phyloP scores from a whole-genome alignment of 495 filamentous ascomycete species.

The Neurospora sp. region DNA sequence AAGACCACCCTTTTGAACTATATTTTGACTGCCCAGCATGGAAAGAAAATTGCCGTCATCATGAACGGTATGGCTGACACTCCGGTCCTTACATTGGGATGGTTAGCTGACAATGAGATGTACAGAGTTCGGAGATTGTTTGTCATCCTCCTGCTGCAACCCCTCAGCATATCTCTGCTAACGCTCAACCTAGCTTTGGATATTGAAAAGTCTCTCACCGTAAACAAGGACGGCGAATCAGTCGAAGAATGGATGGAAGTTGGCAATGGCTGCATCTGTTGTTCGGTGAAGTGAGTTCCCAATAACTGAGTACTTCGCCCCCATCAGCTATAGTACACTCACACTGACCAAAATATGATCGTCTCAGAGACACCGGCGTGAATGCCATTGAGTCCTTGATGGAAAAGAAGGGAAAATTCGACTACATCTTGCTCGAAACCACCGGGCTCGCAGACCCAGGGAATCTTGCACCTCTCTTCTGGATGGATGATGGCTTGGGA shows the following conservation, averaged over 20 bases:
- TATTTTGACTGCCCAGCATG: slow-evolving; percentile 85
- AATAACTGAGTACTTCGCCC: background rate
- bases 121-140: slow-evolving; percentile 90
- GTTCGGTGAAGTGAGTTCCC: slow-evolving; percentile 73
- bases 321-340: background rate
- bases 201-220: slow-evolving; percentile 86
- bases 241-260: slow-evolving; percentile 94
- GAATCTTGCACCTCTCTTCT: slow-evolving; percentile 92
- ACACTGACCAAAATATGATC: background rate
- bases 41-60: slow-evolving; percentile 95
- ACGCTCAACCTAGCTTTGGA: slow-evolving; percentile 55
- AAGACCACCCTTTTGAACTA: slow-evolving; percentile 96
- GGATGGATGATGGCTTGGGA: slow-evolving; percentile 90
- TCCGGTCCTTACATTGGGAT: background rate
- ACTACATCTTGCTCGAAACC: slow-evolving; percentile 97
- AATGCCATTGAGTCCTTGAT: slow-evolving; percentile 93
- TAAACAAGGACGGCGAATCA: slow-evolving; percentile 74
- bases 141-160: slow-evolving; percentile 14
- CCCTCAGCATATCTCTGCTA: slow-evolving; percentile 4
- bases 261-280: slow-evolving; percentile 96
- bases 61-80: slow-evolving; percentile 60
- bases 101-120: background rate
- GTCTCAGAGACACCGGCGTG: slow-evolving; percentile 70
- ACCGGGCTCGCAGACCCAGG: slow-evolving; percentile 93
- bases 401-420: slow-evolving; percentile 84